A percentile compares a stretch with the other conserved stretches of the same genome.
These are phyloP conservation scores for Fusarium scirpi DNA, from an alignment of 2,329 filamentous ascomycete species.

Conservation along the genomic window DNA sequence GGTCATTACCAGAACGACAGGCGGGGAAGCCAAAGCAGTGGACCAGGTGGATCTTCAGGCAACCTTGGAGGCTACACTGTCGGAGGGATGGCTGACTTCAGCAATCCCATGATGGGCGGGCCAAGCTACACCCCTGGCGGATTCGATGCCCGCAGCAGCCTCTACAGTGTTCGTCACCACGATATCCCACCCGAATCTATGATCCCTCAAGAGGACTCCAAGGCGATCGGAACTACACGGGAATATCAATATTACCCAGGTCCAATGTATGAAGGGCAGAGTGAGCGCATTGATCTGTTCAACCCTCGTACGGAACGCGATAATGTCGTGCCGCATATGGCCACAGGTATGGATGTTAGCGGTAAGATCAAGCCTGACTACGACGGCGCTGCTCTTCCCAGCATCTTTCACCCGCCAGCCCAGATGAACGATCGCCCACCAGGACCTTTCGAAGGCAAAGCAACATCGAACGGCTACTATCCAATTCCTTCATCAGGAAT, in stretches of 20 bases:
- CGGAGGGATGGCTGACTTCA: constrained; percentile 48
- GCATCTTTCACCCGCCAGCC: constrained; percentile 59
- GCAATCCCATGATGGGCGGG: constrained; percentile 52
- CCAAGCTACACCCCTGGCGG: constrained; percentile 41
- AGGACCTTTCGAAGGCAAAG: constrained; percentile 66
- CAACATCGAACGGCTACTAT: constrained; percentile 65
- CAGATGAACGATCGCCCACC: constrained; percentile 54
- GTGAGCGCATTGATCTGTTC: constrained; percentile 65
- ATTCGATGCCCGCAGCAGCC: constrained; percentile 46
- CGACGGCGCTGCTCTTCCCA: constrained; percentile 59
- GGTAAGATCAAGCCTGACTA: constrained; percentile 64
- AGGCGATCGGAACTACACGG: constrained; percentile 61
- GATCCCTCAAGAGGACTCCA: constrained; percentile 64
- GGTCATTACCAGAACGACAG: constrained; percentile 82
- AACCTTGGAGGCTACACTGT: constrained; percentile 62
- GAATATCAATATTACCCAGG: constrained; percentile 68
- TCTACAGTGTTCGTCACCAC: constrained; percentile 62
- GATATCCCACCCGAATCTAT: constrained; percentile 64
- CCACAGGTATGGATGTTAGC: constrained; percentile 47
- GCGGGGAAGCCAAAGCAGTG: constrained; percentile 76
- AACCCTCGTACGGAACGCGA: constrained; percentile 54
- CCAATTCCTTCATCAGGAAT: constrained; percentile 64
- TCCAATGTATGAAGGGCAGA: constrained; percentile 62
- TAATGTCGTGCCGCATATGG: constrained; percentile 50
- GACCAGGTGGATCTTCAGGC: constrained; percentile 73